Percentiles rank a stretch among this genome's conserved stretches.
Conservation (phyloP, 2,329 filamentous ascomycete genomes). For the Penicillium sp. region DNA sequence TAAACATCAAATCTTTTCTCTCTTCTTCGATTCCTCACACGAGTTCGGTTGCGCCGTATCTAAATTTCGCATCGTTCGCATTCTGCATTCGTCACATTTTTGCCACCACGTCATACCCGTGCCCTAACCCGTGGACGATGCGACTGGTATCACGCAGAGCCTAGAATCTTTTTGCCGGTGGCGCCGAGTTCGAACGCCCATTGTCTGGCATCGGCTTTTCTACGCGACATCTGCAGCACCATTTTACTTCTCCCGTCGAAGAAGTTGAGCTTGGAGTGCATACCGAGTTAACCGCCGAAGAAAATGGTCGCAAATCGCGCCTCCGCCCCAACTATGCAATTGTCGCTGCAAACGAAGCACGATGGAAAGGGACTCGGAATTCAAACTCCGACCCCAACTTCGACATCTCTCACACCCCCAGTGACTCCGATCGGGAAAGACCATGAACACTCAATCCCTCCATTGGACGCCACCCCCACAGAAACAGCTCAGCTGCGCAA, state of each 20-base stretch:
- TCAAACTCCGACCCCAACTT: constrained; percentile 7
- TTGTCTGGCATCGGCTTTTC: no score
- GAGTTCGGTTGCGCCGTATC: neutral
- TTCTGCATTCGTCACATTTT: constrained; percentile 4
- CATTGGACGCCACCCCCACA: constrained; percentile 1
- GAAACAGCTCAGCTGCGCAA: constrained; percentile 2
- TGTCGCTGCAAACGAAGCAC: constrained; percentile 30
- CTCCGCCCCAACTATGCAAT: constrained; percentile 21
- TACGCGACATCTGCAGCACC: neutral
- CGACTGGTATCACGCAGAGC: constrained; percentile 7
- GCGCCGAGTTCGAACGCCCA: constrained; percentile 5
- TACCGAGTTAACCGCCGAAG: neutral
- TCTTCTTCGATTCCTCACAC: neutral
- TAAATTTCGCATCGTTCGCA: neutral
- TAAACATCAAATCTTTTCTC: neutral
- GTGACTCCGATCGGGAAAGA: constrained; percentile 34
- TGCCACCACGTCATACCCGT: constrained; percentile 18
- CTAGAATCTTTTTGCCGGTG: constrained; percentile 13
- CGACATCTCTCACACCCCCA: constrained; percentile 33
- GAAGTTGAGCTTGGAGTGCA: neutral
- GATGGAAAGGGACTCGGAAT: constrained; percentile 9
- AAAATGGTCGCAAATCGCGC: neutral
- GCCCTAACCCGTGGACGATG: constrained; percentile 16
- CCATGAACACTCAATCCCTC: constrained; percentile 7
- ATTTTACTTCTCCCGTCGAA: no score